Evolutionary conservation across 768 basidiomycete species (phyloP).

Genomic region (Calocybe cyanea): DNA sequence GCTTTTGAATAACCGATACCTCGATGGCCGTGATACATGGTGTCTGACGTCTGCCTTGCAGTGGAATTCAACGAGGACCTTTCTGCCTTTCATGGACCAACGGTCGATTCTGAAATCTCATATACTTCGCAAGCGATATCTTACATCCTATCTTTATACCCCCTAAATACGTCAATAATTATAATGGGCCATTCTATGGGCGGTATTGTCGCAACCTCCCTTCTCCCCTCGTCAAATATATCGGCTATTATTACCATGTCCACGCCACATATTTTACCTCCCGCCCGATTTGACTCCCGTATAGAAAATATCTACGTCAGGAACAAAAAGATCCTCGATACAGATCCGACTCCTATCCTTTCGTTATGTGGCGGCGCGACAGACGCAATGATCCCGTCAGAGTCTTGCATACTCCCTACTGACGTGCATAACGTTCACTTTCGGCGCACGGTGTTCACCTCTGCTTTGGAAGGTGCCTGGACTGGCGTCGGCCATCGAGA

Average conservation of each 20-base stretch:
- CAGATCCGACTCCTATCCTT: constrained; percentile 61
- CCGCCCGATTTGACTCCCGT: constrained; percentile 79
- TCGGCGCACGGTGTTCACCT: constrained; percentile 74
- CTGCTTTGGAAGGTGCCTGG: constrained; percentile 87
- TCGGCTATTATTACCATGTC: constrained; percentile 93
- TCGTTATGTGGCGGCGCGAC: constrained; percentile 91
- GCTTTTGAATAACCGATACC: too few species aligned
- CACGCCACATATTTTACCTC: constrained; percentile 85
- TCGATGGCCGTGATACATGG: background rate
- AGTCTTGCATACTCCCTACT: constrained; percentile 67
- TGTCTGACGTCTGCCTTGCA: constrained; percentile 23
- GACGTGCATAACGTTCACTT: constrained; percentile 26
- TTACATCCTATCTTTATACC: constrained; percentile 80
- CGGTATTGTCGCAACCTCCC: constrained; percentile 80
- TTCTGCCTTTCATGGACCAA: constrained; percentile 91
- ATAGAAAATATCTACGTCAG: constrained; percentile 70
- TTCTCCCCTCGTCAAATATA: constrained; percentile 65
- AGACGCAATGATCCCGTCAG: constrained; percentile 90
- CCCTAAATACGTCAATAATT: constrained; percentile 56
- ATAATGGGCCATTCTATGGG: constrained; percentile 98
- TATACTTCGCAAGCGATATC: constrained; percentile 70
- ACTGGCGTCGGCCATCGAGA: constrained; percentile 93
- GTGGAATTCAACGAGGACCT: constrained; percentile 98
- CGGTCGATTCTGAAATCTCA: constrained; percentile 74
- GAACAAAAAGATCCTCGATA: constrained; percentile 35